Base-by-base conservation (phyloP, 2,329 filamentous ascomycete genomes). In the Fusarium phyllophilum region DNA sequence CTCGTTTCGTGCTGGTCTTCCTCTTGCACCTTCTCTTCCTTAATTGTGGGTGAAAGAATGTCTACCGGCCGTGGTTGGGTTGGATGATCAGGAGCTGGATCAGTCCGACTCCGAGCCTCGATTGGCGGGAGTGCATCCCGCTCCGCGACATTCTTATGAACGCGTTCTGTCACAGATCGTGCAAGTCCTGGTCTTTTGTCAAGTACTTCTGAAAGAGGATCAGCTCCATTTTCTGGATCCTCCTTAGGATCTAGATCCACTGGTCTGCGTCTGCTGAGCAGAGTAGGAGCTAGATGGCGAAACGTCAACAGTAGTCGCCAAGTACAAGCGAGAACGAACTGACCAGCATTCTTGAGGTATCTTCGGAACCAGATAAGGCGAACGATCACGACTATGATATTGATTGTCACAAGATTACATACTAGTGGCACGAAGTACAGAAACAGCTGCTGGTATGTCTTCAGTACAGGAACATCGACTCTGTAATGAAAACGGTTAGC, bases 371-470 rank as follows among this genome's bases (percentile, higher is more conserved):
- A 89, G 54, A 81, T 77, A 7, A 89, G 73, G 0, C 87, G 82
- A 1, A 86, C 82, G 18, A 85, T 74, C 8, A 89, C 85, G 10
- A 88, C 84, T 13, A 86, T 58, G 7, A 85, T 83, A 72, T 88
- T 88, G 74, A 89, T 79, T 71, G 87, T 87, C 2, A 83, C 83
- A 22, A 87, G 64, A 62, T 88, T 88, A 0, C 83, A 84, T 5
- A 89, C 64, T 13, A 87, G 82, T 2, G 87, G 86, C 24, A 86
- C 78, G 51, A 88, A 80, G 73, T 88, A 89, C 41, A 88, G 73
- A 57, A 83, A 85, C 8, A 89, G 69, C 72, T 89, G 87, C 73
- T 89, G 87, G 65, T 88, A 89, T 0, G 81, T 82, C 66, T 82
- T 82, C 22, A 89, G 75, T 3, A 80, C 77, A 51, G 87, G 88